phyloP scores from a whole-genome alignment of 1,139 yeast genomes.

The Geotrichum candidum region DNA sequence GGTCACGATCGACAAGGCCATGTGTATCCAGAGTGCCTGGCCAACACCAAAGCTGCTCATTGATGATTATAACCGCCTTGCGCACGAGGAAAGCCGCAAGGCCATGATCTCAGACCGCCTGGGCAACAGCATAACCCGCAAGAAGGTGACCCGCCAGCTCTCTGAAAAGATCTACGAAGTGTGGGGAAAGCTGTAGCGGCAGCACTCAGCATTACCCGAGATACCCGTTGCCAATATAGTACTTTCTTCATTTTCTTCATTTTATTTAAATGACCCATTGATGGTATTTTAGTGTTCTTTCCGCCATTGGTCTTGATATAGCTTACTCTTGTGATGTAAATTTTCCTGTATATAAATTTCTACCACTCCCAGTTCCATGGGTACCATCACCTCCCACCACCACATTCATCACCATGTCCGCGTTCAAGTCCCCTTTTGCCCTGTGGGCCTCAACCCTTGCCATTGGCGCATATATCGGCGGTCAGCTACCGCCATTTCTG shows the following conservation, averaged over 20 bases:
- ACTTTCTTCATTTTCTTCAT: too few relatives aligned
- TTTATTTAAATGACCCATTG: not conserved
- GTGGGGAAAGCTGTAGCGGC: constrained; percentile 44
- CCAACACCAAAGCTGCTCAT: constrained; percentile 55
- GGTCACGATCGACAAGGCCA: constrained; percentile 77
- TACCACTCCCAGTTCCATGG: not conserved
- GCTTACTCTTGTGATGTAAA: not conserved
- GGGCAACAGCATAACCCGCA: constrained; percentile 51
- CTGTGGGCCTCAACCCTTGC: constrained; percentile 1
- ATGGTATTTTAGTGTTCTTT: not conserved
- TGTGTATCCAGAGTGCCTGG: constrained; percentile 60
- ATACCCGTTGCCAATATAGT: not conserved
- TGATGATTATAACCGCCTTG: constrained; percentile 37
- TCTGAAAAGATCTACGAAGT: constrained; percentile 57
- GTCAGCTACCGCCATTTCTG: constrained; percentile 10
- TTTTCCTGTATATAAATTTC: not conserved
- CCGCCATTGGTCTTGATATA: not conserved
- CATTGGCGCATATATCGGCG: constrained; percentile 5
- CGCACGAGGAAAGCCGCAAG: constrained; percentile 37
- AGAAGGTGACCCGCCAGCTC: constrained; percentile 52
- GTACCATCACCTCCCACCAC: not conserved
- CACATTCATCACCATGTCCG: not conserved
- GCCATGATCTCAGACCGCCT: constrained; percentile 43
- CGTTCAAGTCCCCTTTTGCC: not conserved
- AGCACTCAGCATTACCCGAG: not conserved